Evolutionary conservation across 148 eudicot species (phyloP).

Genomic region (Pharnaceum exiguum): DNA sequence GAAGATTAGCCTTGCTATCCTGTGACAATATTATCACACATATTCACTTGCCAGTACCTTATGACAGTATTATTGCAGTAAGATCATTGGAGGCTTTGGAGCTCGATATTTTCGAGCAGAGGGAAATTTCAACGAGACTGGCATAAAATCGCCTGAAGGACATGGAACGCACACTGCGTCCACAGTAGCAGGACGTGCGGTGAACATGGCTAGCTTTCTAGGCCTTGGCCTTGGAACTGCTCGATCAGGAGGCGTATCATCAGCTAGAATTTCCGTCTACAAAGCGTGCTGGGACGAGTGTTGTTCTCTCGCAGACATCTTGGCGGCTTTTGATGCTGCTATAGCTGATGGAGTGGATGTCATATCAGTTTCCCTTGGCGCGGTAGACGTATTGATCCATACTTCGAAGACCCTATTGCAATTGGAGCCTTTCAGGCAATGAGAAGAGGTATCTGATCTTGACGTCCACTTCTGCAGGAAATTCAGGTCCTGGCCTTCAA

Average conservation of each 20-base stretch:
- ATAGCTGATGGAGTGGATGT: conserved; percentile 59
- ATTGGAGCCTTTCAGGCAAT: conserved; percentile 54
- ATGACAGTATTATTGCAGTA: conserved; percentile 23
- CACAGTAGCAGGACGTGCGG: conserved; percentile 37
- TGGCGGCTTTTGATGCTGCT: conserved; percentile 60
- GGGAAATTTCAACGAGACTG: conserved; percentile 6
- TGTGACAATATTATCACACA: not conserved
- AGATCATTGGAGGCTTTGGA: conserved; percentile 47
- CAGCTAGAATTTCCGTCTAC: conserved; percentile 44
- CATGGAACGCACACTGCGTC: conserved; percentile 59
- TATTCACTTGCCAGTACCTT: not conserved
- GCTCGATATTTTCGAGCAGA: conserved; percentile 28
- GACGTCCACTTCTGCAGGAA: conserved; percentile 46
- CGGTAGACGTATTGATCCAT: not conserved
- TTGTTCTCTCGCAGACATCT: conserved; percentile 31
- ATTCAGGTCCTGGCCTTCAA: conserved; percentile 28
- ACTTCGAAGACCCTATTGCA: conserved; percentile 35
- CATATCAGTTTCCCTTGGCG: conserved; percentile 45
- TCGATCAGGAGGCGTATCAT: conserved; percentile 43
- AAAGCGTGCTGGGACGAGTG: conserved; percentile 38
- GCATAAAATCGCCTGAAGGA: conserved; percentile 34
- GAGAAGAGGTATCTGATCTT: conserved; percentile 43
- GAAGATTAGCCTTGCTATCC: no score
- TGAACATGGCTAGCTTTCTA: conserved; percentile 24
- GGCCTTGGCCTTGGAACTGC: conserved; percentile 39